These are phyloP conservation scores for Pistacia atlantica DNA, from an alignment of 345 rosid species.

Conservation along the genomic window DNA sequence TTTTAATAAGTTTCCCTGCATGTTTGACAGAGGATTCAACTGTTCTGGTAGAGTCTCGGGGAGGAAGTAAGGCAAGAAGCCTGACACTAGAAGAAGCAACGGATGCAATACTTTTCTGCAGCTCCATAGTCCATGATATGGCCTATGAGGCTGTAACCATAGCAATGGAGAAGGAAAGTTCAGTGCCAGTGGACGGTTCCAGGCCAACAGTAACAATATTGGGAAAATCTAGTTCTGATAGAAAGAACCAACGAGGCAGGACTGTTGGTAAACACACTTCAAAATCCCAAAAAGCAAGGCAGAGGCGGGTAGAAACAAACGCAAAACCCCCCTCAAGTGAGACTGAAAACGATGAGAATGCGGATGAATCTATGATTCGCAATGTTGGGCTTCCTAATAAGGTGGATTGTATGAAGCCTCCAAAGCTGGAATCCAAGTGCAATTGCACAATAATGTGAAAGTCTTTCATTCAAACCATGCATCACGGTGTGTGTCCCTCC, in stretches of 20 bases:
- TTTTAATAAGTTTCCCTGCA: conserved; percentile 26
- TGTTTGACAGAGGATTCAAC: conserved; percentile 69
- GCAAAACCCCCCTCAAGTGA: conserved; percentile 36
- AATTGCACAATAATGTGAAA: conserved; percentile 96
- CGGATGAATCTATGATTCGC: conserved; percentile 50
- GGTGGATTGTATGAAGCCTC: conserved; percentile 67
- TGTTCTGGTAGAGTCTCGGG: conserved; percentile 56
- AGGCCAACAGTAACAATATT: conserved; percentile 71
- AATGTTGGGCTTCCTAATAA: conserved; percentile 68
- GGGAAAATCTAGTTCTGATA: conserved; percentile 60
- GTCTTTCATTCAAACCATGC: conserved; percentile 20
- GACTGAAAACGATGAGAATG: conserved; percentile 87
- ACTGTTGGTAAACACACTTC: conserved; percentile 48
- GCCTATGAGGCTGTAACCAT: conserved; percentile 81
- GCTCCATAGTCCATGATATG: conserved; percentile 91
- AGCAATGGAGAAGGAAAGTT: conserved; percentile 66
- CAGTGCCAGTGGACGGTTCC: conserved; percentile 54
- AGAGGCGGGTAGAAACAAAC: conserved; percentile 58
- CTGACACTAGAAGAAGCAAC: conserved; percentile 96
- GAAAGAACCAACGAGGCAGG: conserved; percentile 52
- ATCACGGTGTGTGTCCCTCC: not conserved
- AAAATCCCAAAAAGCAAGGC: conserved; percentile 58
- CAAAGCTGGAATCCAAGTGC: conserved; percentile 93
- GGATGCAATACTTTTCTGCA: conserved; percentile 87
- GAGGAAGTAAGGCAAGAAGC: conserved; percentile 75